Evolutionary conservation across 2,329 filamentous ascomycete species (phyloP).

Genomic region (Fusarium concolor): DNA sequence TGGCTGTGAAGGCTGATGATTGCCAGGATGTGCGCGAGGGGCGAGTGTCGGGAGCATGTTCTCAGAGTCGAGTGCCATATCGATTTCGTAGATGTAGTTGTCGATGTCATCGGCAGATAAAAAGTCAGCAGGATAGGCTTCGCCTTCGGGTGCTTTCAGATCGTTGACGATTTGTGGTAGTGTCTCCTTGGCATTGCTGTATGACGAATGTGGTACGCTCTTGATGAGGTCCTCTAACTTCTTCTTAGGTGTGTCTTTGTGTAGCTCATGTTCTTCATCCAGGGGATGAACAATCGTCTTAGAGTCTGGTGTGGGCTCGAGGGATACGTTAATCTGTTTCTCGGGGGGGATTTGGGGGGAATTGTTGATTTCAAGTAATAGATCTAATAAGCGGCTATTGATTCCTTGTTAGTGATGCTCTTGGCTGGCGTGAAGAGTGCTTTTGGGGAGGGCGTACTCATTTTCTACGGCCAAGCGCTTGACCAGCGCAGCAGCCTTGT

Average conservation of each 20-base stretch:
- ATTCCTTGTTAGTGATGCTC: constrained; percentile 30
- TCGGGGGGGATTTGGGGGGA: constrained; percentile 80
- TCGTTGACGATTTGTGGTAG: constrained; percentile 68
- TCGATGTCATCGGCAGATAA: constrained; percentile 77
- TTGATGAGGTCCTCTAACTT: constrained; percentile 62
- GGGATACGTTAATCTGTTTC: constrained; percentile 78
- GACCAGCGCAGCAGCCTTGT: constrained; percentile 81
- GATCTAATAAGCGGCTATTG: constrained; percentile 83
- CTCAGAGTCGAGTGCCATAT: constrained; percentile 61
- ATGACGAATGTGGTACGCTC: constrained; percentile 64
- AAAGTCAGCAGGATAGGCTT: constrained; percentile 71
- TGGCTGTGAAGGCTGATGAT: constrained; percentile 54
- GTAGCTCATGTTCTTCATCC: constrained; percentile 52
- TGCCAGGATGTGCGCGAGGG: constrained; percentile 57
- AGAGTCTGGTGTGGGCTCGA: constrained; percentile 58
- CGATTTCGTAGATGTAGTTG: constrained; percentile 76
- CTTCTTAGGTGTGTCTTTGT: constrained; percentile 59
- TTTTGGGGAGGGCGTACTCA: constrained; percentile 72
- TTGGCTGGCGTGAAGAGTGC: constrained; percentile 1
- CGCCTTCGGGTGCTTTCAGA: constrained; percentile 62
- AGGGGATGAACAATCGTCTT: constrained; percentile 49
- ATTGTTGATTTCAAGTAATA: constrained; percentile 90
- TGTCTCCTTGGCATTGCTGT: constrained; percentile 68
- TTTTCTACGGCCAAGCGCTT: constrained; percentile 90
- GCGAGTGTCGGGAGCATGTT: constrained; percentile 62